Conservation (phyloP, 306 rosid species). For the Cyclanthera cordifolia region DNA sequence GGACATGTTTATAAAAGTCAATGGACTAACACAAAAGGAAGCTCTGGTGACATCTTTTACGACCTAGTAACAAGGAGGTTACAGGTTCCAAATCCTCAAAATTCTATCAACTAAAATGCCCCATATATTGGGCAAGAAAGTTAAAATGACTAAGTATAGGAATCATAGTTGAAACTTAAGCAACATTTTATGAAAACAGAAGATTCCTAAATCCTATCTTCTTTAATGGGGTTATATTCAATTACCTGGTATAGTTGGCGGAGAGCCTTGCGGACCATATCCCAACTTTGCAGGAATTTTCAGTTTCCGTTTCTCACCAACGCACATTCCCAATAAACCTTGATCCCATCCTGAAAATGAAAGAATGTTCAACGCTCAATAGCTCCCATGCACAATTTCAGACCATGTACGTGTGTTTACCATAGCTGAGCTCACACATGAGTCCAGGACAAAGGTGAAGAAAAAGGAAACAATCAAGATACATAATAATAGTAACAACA, state of each 20-base stretch:
- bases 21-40: no score
- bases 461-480: not conserved
- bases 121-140: not conserved
- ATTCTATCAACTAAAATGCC: no score
- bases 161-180: not conserved
- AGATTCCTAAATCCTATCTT: not conserved
- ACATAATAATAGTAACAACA: not conserved
- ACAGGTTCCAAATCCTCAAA: no score
- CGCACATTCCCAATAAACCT: slow-evolving; percentile 83
- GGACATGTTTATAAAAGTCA: not conserved
- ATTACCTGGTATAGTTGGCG: slow-evolving; percentile 84
- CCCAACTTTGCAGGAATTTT: slow-evolving; percentile 91
- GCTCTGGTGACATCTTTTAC: no score
- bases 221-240: not conserved
- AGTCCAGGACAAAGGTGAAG: not conserved
- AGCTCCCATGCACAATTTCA: not conserved
- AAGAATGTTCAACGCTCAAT: not conserved
- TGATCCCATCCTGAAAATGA: slow-evolving; percentile 86
- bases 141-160: not conserved
- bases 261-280: slow-evolving; percentile 84
- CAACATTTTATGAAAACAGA: not conserved
- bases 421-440: not conserved
- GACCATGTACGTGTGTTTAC: no score
- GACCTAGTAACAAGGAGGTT: no score
- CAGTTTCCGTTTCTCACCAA: slow-evolving; percentile 93